A percentile compares a stretch with the other conserved stretches of the same genome.
Evolutionary conservation across 257 asterid species (phyloP).

Genomic region (Solanum chiquidenum): DNA sequence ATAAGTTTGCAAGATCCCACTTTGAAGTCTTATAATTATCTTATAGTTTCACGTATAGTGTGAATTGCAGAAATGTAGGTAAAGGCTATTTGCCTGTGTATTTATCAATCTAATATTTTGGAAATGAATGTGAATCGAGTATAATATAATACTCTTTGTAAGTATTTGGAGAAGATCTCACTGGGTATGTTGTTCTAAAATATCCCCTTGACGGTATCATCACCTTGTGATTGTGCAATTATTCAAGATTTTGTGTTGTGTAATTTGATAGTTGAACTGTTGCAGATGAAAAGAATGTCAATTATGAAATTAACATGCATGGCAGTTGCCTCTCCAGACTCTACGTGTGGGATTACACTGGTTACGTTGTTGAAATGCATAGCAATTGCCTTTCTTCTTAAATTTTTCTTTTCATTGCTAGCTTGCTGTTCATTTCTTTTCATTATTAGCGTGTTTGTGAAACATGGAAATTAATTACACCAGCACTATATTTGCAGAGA

Average conservation of each 20-base stretch:
- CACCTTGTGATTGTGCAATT: background rate
- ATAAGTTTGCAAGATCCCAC: background rate
- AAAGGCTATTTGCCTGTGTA: background rate
- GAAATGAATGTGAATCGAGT: background rate
- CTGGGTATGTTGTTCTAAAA: background rate
- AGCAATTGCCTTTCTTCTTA: too few relatives aligned
- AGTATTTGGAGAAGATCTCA: background rate
- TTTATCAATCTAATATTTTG: background rate
- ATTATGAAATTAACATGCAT: background rate
- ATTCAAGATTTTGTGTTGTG: background rate
- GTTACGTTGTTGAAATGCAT: background rate
- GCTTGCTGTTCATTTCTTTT: background rate
- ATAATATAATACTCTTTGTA: background rate
- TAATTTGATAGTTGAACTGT: background rate
- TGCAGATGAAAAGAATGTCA: background rate
- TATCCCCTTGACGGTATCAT: background rate
- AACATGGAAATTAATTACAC: background rate
- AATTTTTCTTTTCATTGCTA: background rate
- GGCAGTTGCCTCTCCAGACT: background rate
- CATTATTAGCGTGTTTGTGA: background rate
- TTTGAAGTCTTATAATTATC: background rate
- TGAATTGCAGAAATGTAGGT: background rate
- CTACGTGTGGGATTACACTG: background rate
- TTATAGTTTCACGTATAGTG: background rate
- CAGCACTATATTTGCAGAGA: background rate